Percentiles rank a stretch among this genome's conserved stretches.
Evolutionary conservation across 768 basidiomycete species (phyloP).

Genomic region (Ephemerocybe angulata): DNA sequence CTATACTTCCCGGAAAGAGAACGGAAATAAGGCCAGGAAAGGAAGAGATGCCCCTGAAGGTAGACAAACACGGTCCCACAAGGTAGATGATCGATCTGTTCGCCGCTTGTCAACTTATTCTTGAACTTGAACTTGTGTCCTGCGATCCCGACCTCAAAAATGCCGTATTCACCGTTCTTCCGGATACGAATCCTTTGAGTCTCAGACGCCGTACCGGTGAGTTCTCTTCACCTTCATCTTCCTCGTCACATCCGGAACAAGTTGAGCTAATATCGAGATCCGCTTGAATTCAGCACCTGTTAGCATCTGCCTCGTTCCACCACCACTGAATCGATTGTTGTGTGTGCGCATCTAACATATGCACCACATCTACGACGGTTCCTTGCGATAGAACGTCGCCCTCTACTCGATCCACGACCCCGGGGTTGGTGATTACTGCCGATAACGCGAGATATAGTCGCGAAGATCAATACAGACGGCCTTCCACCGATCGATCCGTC

Average conservation of each 20-base stretch:
- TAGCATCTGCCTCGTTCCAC: background rate
- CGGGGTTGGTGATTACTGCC: background rate
- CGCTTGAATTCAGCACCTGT: too few relatives aligned
- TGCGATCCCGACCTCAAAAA: background rate
- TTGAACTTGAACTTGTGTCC: background rate
- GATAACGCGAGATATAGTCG: background rate
- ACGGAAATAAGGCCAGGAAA: background rate
- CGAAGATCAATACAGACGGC: background rate
- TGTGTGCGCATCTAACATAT: conserved; percentile 2
- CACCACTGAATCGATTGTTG: background rate
- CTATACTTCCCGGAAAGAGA: background rate
- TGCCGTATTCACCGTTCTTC: conserved; percentile 9
- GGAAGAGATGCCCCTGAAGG: background rate
- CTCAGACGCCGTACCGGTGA: background rate
- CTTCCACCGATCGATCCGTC: background rate
- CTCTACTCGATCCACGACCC: background rate
- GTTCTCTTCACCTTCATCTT: background rate
- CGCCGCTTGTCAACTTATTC: background rate
- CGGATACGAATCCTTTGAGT: conserved; percentile 7
- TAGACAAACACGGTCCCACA: conserved; percentile 3
- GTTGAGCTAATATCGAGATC: background rate
- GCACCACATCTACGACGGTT: background rate
- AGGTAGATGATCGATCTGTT: background rate
- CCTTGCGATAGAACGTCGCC: conserved; percentile 1
- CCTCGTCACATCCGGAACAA: background rate